phyloP scores from a whole-genome alignment of 2,329 filamentous ascomycete species.

The Hypomyces perniciosus region DNA sequence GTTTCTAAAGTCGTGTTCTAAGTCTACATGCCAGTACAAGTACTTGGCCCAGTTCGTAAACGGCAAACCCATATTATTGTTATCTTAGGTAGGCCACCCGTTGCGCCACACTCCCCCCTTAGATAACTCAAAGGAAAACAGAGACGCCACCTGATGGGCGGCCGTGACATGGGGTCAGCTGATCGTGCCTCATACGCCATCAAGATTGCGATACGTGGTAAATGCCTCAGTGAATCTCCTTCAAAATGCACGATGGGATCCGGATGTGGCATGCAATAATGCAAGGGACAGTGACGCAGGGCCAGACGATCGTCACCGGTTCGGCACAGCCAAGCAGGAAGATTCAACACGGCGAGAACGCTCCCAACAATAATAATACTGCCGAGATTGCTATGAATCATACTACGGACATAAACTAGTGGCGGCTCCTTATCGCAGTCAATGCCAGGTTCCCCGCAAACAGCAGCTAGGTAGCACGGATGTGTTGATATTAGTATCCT shows the following conservation, averaged over 20 bases:
- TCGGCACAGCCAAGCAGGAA: too few relatives aligned
- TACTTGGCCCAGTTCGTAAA: neutral
- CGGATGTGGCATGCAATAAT: slow-evolving; percentile 5
- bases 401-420: neutral
- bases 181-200: slow-evolving; percentile 14
- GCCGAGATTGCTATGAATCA: too few relatives aligned
- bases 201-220: neutral
- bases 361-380: too few relatives aligned
- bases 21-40: too few relatives aligned
- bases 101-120: slow-evolving; percentile 8
- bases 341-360: too few relatives aligned
- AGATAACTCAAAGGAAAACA: neutral
- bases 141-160: slow-evolving; percentile 1
- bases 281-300: slow-evolving; percentile 12
- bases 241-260: neutral
- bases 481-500: too few relatives aligned
- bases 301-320: slow-evolving; percentile 6
- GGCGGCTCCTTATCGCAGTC: neutral
- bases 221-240: neutral
- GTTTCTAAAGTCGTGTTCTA: too few relatives aligned
- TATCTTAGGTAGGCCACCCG: neutral
- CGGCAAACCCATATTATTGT: too few relatives aligned
- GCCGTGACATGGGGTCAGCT: slow-evolving; percentile 9
- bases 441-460: neutral
- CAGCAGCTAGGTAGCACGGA: too few relatives aligned